Evolutionary conservation across 345 rosid species (phyloP).

Genomic region (Garcia nutans): DNA sequence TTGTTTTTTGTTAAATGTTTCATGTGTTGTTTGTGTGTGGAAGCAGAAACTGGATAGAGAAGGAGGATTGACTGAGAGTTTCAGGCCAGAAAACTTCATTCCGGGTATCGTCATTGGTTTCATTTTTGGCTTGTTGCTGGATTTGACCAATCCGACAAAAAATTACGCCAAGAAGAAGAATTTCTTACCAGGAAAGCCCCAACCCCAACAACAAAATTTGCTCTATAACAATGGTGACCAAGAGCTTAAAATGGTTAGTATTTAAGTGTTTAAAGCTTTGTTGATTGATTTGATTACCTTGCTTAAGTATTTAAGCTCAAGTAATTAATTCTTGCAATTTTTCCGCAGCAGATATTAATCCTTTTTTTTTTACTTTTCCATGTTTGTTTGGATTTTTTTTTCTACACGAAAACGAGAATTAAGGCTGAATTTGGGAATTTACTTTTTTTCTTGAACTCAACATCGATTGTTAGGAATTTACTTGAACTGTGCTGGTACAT

Average conservation of each 20-base stretch:
- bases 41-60: constrained; percentile 47
- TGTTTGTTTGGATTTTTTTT: background rate
- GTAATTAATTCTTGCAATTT: background rate
- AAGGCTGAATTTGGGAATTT: background rate
- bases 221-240: constrained; percentile 44
- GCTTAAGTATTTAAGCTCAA: no score
- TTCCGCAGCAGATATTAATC: background rate
- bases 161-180: constrained; percentile 48
- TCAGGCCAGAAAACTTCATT: constrained; percentile 70
- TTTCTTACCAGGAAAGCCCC: constrained; percentile 55
- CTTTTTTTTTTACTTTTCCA: background rate
- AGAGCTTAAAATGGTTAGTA: constrained; percentile 77
- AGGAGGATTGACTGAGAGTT: constrained; percentile 58
- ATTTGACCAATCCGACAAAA: constrained; percentile 54
- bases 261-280: background rate
- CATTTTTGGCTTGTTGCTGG: constrained; percentile 73
- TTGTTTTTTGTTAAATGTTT: background rate
- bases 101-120: constrained; percentile 85
- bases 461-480: no score
- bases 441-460: no score
- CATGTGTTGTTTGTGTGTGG: background rate
- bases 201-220: constrained; percentile 41
- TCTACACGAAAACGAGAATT: background rate
- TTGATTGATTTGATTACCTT: background rate
- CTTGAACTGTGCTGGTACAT: background rate